Base-by-base conservation (phyloP, 768 basidiomycete species). In the Mrakia blollopis region DNA sequence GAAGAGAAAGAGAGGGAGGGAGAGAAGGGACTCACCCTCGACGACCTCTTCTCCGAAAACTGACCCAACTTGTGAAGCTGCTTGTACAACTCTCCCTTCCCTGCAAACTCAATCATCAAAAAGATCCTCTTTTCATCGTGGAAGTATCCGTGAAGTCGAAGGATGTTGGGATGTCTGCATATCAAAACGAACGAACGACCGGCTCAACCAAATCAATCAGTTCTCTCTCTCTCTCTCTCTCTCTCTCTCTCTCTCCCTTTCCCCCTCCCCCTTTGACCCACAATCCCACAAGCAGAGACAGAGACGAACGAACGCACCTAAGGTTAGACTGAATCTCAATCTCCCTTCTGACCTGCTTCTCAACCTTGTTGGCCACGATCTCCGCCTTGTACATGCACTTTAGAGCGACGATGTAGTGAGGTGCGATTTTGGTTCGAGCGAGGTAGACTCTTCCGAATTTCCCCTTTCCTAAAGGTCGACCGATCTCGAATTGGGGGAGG, bases 231-330 rank as follows among this genome's bases (percentile, higher is more conserved):
- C 14, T 72, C 79, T 41, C 61, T 85, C 86, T 85, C 88, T 61
- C 97, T n/a, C n/a, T n/a, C n/a, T n/a, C 93, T 92, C 81, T 98
- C 96, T 76, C 98, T 98, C 83, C 98, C 96, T 80, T 98, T 98
- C 84, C 98, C 97, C 73, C 97, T 89, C 52, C 97, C 89, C n/a
- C n/a, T n/a, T n/a, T n/a, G 78, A 94, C 92, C 83, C 98, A 96
- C n/a, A n/a, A n/a, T 82, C 95, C 98, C 86, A 98, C 96, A 67
- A 98, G 94, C 80, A 32, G 2, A 18, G 28, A 25, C 41, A 1
- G 9, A 3, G 5, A 21, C n/a, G n/a, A n/a, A n/a, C n/a, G 5
- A 21, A 75, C 80, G 35, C 63, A 86, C 86, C 85, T 89, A 60
- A 98, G 88, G 84, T 98, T 95, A 82, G 93, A 92, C 80, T 98